A percentile compares a stretch with the other conserved stretches of the same genome.
These are phyloP conservation scores for Sclerospora graminicola DNA, from an alignment of 352 stramenopile species.

Conservation along the genomic window DNA sequence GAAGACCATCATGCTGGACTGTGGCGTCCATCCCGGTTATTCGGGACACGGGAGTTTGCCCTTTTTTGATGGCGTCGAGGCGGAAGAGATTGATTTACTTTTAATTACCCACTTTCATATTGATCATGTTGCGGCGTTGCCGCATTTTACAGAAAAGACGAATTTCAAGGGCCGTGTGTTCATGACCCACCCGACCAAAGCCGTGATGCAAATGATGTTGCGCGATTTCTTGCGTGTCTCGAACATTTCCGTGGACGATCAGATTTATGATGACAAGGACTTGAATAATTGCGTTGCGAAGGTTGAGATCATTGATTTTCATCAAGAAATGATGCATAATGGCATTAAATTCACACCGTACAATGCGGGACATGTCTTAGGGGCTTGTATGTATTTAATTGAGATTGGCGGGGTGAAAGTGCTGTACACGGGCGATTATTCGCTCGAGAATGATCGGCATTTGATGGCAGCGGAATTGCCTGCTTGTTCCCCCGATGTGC, in stretches of 20 bases:
- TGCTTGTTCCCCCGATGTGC: slow-evolving; percentile 89
- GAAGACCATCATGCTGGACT: slow-evolving; percentile 96
- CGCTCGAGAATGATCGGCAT: slow-evolving; percentile 97
- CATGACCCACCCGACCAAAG: slow-evolving; percentile 99
- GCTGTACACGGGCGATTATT: slow-evolving; percentile 98
- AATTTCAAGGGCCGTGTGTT: slow-evolving; percentile 97
- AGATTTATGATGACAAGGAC: slow-evolving; percentile 92
- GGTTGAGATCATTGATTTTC: slow-evolving; percentile 98
- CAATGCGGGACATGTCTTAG: slow-evolving; percentile 98
- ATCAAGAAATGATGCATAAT: slow-evolving; percentile 94
- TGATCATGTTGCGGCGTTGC: slow-evolving; percentile 97
- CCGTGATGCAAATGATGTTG: slow-evolving; percentile 97
- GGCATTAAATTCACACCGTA: slow-evolving; percentile 98
- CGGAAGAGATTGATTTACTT: slow-evolving; percentile 92
- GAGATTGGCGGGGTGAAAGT: slow-evolving; percentile 96
- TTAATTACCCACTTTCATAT: slow-evolving; percentile 99
- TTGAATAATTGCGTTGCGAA: slow-evolving; percentile 95
- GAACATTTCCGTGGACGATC: slow-evolving; percentile 89
- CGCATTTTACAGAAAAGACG: slow-evolving; percentile 98
- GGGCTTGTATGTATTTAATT: slow-evolving; percentile 98
- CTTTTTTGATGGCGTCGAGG: slow-evolving; percentile 97
- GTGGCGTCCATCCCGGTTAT: slow-evolving; percentile 87
- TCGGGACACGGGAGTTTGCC: slow-evolving; percentile 94
- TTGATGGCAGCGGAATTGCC: slow-evolving; percentile 89
- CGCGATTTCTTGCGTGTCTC: slow-evolving; percentile 94